These are phyloP conservation scores for Marasmius oreades DNA, from an alignment of 1,284 basidiomycete species.

Conservation along the genomic window DNA sequence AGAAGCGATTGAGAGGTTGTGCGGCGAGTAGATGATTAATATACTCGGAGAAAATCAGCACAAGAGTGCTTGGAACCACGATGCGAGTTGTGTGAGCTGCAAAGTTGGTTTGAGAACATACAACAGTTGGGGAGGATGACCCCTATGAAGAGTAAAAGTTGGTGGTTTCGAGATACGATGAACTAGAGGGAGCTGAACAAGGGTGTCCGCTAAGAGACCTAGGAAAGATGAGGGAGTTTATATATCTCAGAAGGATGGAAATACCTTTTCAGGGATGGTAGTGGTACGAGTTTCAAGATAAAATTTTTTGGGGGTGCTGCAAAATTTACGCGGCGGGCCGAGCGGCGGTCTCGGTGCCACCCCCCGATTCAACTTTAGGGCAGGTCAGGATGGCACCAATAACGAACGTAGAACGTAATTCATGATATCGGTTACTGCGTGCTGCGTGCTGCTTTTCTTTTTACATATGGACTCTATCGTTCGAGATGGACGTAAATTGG, in stretches of 20 bases:
- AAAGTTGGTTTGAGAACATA: constrained; percentile 87
- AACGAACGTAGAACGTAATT: no score
- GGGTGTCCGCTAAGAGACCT: neutral
- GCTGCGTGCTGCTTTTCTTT: no score
- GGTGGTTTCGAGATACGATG: neutral
- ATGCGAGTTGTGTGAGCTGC: constrained; percentile 75
- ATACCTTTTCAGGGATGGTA: neutral
- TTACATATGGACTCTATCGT: no score
- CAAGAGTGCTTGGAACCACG: constrained; percentile 71
- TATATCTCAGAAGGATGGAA: neutral
- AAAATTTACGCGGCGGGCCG: neutral
- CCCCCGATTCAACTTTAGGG: no score
- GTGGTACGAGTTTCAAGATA: neutral
- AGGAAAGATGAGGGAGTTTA: neutral
- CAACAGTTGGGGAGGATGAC: constrained; percentile 40
- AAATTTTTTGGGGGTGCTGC: neutral
- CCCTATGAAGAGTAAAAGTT: neutral
- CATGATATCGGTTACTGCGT: neutral
- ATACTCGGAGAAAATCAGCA: constrained; percentile 55
- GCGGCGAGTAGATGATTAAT: constrained; percentile 33
- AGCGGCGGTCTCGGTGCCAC: no score
- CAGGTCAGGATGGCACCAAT: no score
- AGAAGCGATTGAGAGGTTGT: constrained; percentile 18
- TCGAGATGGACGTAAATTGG: no score
- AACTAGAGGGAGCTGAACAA: neutral